These are phyloP conservation scores for Talaromyces piceae DNA, from an alignment of 2,329 filamentous ascomycete species.

Conservation along the genomic window DNA sequence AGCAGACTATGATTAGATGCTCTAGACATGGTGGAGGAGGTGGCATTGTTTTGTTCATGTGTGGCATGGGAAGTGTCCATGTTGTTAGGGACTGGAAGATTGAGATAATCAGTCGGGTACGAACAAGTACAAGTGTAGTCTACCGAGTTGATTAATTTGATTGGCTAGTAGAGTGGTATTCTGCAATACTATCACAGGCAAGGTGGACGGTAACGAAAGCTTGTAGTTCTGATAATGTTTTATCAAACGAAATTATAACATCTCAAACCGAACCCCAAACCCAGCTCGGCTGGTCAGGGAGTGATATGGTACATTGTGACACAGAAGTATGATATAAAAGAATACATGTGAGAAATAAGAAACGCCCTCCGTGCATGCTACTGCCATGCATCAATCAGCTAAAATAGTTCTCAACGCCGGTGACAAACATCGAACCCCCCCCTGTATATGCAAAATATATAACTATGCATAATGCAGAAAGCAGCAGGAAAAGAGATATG, in stretches of 20 bases:
- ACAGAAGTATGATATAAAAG: neutral
- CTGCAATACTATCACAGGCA: too few species aligned
- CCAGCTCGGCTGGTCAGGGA: neutral
- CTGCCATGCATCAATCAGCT: neutral
- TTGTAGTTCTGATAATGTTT: too few species aligned
- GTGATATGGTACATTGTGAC: neutral
- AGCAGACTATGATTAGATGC: constrained; percentile 71
- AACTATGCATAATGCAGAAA: neutral
- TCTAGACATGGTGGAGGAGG: constrained; percentile 15
- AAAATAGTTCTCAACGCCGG: neutral
- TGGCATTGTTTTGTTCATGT: too few species aligned
- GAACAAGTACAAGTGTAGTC: too few species aligned
- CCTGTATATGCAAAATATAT: constrained; percentile 4
- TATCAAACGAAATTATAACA: neutral
- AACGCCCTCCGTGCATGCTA: neutral
- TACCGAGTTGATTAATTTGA: too few species aligned
- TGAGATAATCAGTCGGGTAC: neutral
- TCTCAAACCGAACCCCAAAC: neutral
- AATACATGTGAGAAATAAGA: neutral
- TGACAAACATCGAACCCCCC: neutral
- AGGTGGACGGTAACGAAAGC: too few species aligned
- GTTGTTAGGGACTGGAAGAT: neutral
- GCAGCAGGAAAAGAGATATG: neutral
- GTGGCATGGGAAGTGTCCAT: neutral
- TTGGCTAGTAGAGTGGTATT: too few species aligned